phyloP scores from a whole-genome alignment of 2,329 filamentous ascomycete species.

The Xylariaceae sp. region DNA sequence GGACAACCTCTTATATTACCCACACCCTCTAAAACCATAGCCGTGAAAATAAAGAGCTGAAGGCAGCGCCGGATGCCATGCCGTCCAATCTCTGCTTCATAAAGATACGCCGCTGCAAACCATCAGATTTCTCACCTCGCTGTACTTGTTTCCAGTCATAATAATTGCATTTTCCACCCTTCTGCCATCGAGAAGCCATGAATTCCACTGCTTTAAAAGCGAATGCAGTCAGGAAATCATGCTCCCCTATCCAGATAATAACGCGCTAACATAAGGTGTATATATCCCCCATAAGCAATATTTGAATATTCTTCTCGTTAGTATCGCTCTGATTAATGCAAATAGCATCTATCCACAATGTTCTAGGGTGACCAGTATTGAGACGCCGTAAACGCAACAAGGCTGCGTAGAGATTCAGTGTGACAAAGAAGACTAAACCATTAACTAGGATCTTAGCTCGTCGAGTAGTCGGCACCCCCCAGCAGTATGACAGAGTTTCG shows the following conservation, averaged over 20 bases:
- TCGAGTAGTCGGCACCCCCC: not conserved
- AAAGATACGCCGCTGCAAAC: not conserved
- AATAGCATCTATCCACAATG: constrained; percentile 20
- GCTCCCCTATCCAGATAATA: constrained; percentile 25
- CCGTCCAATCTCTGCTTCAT: not conserved
- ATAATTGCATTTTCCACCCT: constrained; percentile 12
- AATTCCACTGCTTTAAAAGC: constrained; percentile 18
- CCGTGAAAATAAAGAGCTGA: constrained; percentile 21
- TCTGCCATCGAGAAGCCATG: constrained; percentile 14
- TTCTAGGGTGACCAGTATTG: not conserved
- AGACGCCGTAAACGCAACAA: constrained; percentile 8
- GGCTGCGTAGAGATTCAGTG: constrained; percentile 23
- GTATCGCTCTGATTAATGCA: constrained; percentile 20
- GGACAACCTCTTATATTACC: constrained; percentile 23
- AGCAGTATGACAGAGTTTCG: constrained; percentile 25
- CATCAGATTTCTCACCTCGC: constrained; percentile 4
- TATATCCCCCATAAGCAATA: constrained; percentile 20
- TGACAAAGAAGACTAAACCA: constrained; percentile 7
- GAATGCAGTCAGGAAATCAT: constrained; percentile 13
- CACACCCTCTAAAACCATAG: constrained; percentile 26
- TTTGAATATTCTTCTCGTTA: constrained; percentile 20
- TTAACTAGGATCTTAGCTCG: constrained; percentile 17
- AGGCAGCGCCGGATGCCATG: constrained; percentile 1
- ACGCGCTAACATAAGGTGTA: constrained; percentile 11
- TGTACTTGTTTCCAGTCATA: constrained; percentile 17